Conservation (phyloP, 2,329 filamentous ascomycete species). For the Epichloe sibirici region DNA sequence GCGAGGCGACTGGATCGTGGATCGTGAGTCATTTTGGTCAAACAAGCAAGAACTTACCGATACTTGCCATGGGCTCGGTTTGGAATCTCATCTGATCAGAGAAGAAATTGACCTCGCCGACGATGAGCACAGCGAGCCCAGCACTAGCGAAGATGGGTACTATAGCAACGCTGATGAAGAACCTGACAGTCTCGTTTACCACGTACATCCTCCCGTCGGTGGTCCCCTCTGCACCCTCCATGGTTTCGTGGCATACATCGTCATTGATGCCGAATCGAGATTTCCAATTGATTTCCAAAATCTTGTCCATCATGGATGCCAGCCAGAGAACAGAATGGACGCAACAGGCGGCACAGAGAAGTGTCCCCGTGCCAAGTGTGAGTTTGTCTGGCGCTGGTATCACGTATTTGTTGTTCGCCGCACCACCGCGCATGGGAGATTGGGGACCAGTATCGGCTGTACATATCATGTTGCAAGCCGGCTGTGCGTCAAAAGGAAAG, state of each 20-base stretch:
- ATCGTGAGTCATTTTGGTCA: too few relatives aligned
- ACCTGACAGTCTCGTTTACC: constrained; percentile 41
- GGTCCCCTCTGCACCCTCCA: constrained; percentile 42
- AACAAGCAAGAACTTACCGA: constrained; percentile 31
- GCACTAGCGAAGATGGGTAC: constrained; percentile 46
- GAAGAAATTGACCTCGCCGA: constrained; percentile 54
- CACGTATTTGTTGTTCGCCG: constrained; percentile 49
- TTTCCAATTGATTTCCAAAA: constrained; percentile 50
- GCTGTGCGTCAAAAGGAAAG: constrained; percentile 32
- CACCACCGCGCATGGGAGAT: constrained; percentile 41
- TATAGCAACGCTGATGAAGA: constrained; percentile 42
- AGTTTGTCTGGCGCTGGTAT: constrained; percentile 44
- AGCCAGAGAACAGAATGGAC: constrained; percentile 51
- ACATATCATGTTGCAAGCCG: constrained; percentile 36
- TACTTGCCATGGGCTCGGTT: constrained; percentile 48
- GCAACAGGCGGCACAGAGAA: constrained; percentile 52
- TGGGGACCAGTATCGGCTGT: constrained; percentile 31
- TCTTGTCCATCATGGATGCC: constrained; percentile 51
- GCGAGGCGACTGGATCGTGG: too few relatives aligned
- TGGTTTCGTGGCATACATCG: constrained; percentile 24
- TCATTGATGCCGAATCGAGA: constrained; percentile 20
- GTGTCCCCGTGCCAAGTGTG: constrained; percentile 45
- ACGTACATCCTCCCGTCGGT: constrained; percentile 38
- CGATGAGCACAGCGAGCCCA: constrained; percentile 44
- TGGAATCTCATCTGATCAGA: constrained; percentile 42